Evolutionary conservation across 495 filamentous ascomycete species (phyloP), one percentile per base, ranked within the genome.

Genomic region (Aspergillus homomorphus): DNA sequence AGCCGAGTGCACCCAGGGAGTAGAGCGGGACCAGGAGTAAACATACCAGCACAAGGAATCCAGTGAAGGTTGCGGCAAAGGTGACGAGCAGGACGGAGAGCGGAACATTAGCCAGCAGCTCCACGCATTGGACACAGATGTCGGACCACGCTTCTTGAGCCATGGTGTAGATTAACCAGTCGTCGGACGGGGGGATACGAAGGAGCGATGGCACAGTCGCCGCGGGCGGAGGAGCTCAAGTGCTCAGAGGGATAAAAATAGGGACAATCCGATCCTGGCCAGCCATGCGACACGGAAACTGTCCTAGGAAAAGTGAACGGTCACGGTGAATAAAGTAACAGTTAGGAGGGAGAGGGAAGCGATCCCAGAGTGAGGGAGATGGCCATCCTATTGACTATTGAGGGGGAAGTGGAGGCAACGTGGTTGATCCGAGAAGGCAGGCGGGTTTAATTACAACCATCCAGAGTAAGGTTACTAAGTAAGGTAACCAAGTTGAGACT

Each of bases 21-120:
- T 38, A 2, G 12, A 6, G 2, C 15, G 2, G 15, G 33, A 38
- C 12, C 6, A 38, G 33, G 33, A 10, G 28, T 38, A 55, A 22
- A 69, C 76, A 63, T 66, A 79, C 76, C 58, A 77, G 63, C 46
- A 73, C 67, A 52, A 76, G 66, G 1, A 74, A 22, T 22, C 76
- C 76, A 16, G 74, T 22, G 0, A 59, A 21, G 23, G 69, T 74
- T 33, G 74, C 66, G 24, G 62, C 26, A 3, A 71, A 33, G 8
- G 74, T 57, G 10, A 57, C 58, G 2, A 79, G 50, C 20, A 77
- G 45, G 15, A 77, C 61, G 45, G 63, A 61, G 28, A 59, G 44
- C 41, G 76, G 74, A 19, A 73, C 67, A 21, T 59, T 63, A 20
- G 63, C 60, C 24, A 74, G 60, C 26, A 66, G 51, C 22, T 64